Evolutionary conservation across 768 basidiomycete species (phyloP), one percentile per base, ranked within the genome.

Genomic region (Clavulina sp.): DNA sequence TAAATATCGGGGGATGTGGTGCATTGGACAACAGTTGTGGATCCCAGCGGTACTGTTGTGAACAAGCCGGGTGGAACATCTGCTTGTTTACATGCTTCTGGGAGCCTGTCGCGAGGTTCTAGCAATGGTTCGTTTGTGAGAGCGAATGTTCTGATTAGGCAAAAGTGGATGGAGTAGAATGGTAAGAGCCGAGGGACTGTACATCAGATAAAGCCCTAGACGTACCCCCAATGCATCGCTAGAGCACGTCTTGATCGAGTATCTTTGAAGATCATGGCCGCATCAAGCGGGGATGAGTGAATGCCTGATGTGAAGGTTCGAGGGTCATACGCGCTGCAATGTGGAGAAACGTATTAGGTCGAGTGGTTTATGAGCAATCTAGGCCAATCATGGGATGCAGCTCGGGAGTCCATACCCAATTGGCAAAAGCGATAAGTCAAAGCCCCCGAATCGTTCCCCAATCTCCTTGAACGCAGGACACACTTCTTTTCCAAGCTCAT

Each of bases 381-480:
- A 26, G 3, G 32, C 49, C 24, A 23, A 3, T 0, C n/a, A 4
- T 4, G 4, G 16, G 9, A 54, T 13, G 16, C 21, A 18, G 32
- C 28, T 31, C n/a, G 34, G n/a, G 32, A 41, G n/a, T 16, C n/a
- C 58, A 4, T 34, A 59, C 59, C 71, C 72, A 41, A 73, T 72
- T 0, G 82, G 81, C 53, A 84, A 77, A 62, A 82, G 61, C 3
- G 78, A 78, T 30, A 83, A 63, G 59, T 84, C 80, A 57, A 84
- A 78, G 0, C 70, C 72, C 0, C 78, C 79, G 55, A 76, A 76
- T 7, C 60, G 62, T 46, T 73, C 67, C 2, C 83, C 84, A 48
- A 87, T 78, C 62, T 80, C 73, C 59, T 72, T 71, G 63, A 87
- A 87, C 3, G 73, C 82, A 4, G 83, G 84, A 60, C 83, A 85